A percentile compares a stretch with the other conserved stretches of the same genome.
phyloP scores from a whole-genome alignment of 1,139 yeast species.

The Schizosaccharomyces versatilis region DNA sequence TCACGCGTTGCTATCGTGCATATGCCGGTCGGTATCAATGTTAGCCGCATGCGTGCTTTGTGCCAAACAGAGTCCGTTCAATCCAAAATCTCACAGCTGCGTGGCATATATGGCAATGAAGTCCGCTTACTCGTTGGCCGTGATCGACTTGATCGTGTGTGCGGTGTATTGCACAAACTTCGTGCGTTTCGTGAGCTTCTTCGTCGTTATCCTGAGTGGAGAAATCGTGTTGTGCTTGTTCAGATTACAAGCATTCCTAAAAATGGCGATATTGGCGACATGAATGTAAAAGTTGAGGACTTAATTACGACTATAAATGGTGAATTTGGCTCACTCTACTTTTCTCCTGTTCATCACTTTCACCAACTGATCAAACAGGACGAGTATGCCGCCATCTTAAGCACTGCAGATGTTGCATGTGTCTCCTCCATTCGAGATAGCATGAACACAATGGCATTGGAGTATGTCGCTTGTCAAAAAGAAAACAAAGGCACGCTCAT shows the following conservation, averaged over 20 bases:
- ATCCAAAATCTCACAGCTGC: slow-evolving; percentile 28
- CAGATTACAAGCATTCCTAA: slow-evolving; percentile 24
- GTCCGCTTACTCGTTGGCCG: slow-evolving; percentile 66
- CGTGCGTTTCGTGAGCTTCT: slow-evolving; percentile 66
- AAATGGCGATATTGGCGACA: slow-evolving; percentile 38
- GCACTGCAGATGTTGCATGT: slow-evolving; percentile 76
- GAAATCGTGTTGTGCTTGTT: slow-evolving; percentile 26
- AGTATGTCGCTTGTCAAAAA: slow-evolving; percentile 63
- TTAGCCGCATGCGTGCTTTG: slow-evolving; percentile 27
- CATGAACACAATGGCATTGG: slow-evolving; percentile 85
- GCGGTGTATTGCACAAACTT: slow-evolving; percentile 64
- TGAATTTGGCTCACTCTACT: slow-evolving; percentile 52
- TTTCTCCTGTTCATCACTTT: slow-evolving; percentile 69
- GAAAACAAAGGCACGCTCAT: slow-evolving; percentile 33
- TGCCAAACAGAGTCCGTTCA: slow-evolving; percentile 27
- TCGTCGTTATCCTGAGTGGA: slow-evolving; percentile 81
- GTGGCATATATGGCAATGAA: slow-evolving; percentile 39
- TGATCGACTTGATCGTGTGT: slow-evolving; percentile 55
- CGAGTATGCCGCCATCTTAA: slow-evolving; percentile 67
- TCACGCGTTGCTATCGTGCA: slow-evolving; percentile 50
- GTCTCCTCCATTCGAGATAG: slow-evolving; percentile 88
- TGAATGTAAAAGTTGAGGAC: slow-evolving; percentile 31
- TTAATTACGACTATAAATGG: slow-evolving; percentile 61
- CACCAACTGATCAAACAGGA: slow-evolving; percentile 73
- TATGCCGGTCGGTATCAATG: slow-evolving; percentile 70